Base-by-base conservation (phyloP, 768 basidiomycete species). In the Fibroporia radiculosa region DNA sequence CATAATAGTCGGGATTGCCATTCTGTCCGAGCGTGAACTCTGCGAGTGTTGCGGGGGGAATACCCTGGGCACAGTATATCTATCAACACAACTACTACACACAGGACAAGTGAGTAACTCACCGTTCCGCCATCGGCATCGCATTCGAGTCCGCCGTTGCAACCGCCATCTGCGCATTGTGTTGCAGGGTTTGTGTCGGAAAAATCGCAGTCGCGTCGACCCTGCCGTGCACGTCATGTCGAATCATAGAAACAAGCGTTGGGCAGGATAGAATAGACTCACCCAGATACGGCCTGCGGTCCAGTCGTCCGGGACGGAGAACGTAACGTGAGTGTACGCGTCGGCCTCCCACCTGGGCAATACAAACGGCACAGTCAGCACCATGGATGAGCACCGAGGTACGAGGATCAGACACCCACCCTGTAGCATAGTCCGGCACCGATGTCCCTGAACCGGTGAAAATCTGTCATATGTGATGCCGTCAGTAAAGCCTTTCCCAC, bases 81-180 rank as follows among this genome's bases (percentile, higher is more conserved):
- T 44, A 36, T 37, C 3, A 13, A 35, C 18, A 16, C 11, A 36
- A 4, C 19, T 29, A 10, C 5, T 47, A 18, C 32, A n/a, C 0
- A 27, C 13, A 25, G 20, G 25, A 26, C 22, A 43, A 27, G 14
- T 1, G 35, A n/a, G 4, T n/a, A 11, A 47, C 57, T 44, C 24
- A 61, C 66, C 2, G 69, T 70, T 14, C 69, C 69, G 6, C 61
- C 62, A 49, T 53, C 42, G 11, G 58, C 47, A 49, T 66, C 66
- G 40, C 68, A 70, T 18, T 55, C 48, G 4, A 70, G 58, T 24
- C 69, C 68, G 33, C 67, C 63, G 33, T 61, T 64, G 54, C 67
- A 68, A 19, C 66, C 66, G 3, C 69, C 68, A n/a, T 59, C 60
- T 3, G 58, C 35, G 54, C 69, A 71, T 35, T 55, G 56, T 3